Conservation (phyloP, 2,329 filamentous ascomycete species). For the Colletotrichum agaves region DNA sequence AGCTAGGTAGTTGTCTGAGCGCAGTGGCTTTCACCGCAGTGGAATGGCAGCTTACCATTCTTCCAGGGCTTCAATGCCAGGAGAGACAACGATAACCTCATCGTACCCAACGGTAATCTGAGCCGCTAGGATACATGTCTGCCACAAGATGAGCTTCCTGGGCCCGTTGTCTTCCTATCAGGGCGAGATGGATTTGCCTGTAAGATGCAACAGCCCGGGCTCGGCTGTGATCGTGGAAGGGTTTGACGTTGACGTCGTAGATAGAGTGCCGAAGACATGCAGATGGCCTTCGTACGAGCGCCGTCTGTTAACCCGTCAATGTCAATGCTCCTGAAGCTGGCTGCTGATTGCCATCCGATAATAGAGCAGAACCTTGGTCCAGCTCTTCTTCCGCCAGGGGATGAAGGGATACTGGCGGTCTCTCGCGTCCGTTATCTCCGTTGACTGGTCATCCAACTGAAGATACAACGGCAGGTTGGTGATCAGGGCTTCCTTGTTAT, state of each 20-base stretch:
- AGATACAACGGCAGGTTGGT: neutral
- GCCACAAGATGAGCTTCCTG: slow-evolving; percentile 2
- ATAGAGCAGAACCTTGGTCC: slow-evolving; percentile 1
- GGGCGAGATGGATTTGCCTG: neutral
- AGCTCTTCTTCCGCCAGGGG: neutral
- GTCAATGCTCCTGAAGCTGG: slow-evolving; percentile 1
- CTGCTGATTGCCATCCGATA: slow-evolving; percentile 1
- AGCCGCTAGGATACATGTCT: neutral
- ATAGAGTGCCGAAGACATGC: neutral
- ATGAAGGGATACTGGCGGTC: neutral
- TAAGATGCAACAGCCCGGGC: neutral
- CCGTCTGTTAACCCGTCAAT: neutral
- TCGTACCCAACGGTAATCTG: slow-evolving; percentile 2
- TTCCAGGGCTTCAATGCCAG: neutral
- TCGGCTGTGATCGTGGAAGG: neutral
- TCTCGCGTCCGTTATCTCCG: neutral
- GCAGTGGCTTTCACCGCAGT: neutral
- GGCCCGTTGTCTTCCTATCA: neutral
- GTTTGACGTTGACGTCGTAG: neutral
- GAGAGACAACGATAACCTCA: neutral
- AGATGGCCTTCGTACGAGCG: neutral
- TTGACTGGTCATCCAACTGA: neutral
- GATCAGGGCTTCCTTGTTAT: neutral
- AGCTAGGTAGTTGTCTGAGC: neutral
- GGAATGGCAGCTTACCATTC: neutral